Base-by-base conservation (phyloP, 768 basidiomycete genomes). In the Collybiopsis luxurians region DNA sequence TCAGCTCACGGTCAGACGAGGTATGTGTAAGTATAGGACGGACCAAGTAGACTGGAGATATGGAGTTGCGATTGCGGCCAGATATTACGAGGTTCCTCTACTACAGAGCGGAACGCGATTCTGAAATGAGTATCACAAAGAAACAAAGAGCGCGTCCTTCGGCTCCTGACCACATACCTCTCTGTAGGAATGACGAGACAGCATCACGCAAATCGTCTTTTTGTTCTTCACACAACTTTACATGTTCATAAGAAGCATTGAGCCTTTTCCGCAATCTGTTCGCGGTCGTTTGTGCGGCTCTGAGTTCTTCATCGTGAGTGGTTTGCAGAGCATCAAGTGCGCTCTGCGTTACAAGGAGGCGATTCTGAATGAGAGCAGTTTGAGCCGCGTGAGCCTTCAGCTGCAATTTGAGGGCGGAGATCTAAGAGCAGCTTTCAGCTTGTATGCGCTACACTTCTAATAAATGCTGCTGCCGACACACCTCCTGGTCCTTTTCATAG, bases 201-300 rank as follows among this genome's bases (percentile, higher is more conserved):
- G 77, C 80, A 42, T 83, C 80, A 60, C 78, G 73, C 63, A 85
- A 62, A 54, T 83, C 80, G 63, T 85, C 80, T 55, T 68, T 71
- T 60, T 86, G 82, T 2, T 65, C 62, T 65, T 85, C 79, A 4
- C 72, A 65, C 2, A 59, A 59, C 31, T 65, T 69, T 3, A 76
- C 69, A 5, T 68, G 49, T 2, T 62, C 65, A 7, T 63, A 61
- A 60, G 74, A 75, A 9, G 70, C 62, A 36, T 72, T 63, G n/a
- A 81, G 60, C 42, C 78, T 73, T 6, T 63, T 65, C n/a, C 68
- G 65, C 5, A 83, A 67, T 19, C 56, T 67, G 31, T 69, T 61
- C 50, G 71, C 73, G 17, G 69, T 69, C 17, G 64, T 64, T 19
- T 66, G 63, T 51, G 73, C 69, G 1, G 64, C 59, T 4, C 67